Evolutionary conservation across 192 early-diverging fungal genomes (phyloP), one percentile per base, ranked within the genome.

Genomic region (Coemansia sp.): DNA sequence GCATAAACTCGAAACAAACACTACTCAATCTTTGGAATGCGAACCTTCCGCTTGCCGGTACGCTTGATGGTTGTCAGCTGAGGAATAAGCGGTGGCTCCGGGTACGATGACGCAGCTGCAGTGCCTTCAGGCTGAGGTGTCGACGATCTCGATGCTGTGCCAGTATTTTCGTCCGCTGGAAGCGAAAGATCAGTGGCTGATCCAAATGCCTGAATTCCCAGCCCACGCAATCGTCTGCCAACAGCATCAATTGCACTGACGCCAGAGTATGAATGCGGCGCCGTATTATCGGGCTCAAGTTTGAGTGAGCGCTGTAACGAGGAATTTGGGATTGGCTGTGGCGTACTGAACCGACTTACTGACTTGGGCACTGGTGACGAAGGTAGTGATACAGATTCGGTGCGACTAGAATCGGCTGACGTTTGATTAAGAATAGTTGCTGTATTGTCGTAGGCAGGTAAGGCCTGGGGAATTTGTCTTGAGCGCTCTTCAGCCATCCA

Each of bases 21-120:
- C 59, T 40, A 74, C 18, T 76, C 73, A 33, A 76, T 76, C 8
- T 49, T 76, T 30, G 73, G 62, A 46, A 69, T 55, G 22, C 73
- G 73, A 12, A 76, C 73, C 66, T 66, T 67, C 62, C 73, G 73
- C 57, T 76, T 76, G n/a, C 73, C 73, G 47, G 68, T 69, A 50
- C 73, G 73, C 63, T 76, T 76, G 12, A 76, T 55, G 4, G 53
- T 63, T 40, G 52, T 41, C 4, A 64, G 6, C 46, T 48, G 41
- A 3, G 44, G 45, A 30, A 43, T 19, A 2, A 44, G 17, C 4
- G 48, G 30, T 2, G 37, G 17, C 7, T 52, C 49, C 14, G 48
- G 17, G 2, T 13, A 27, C 22, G 59, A 43, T 18, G 44, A 3
- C 12, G 45, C 25, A 38, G 37, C n/a, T 19, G 18, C 30, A 17